phyloP scores from a whole-genome alignment of 2,329 filamentous ascomycete species.

The Neurospora crassa region DNA sequence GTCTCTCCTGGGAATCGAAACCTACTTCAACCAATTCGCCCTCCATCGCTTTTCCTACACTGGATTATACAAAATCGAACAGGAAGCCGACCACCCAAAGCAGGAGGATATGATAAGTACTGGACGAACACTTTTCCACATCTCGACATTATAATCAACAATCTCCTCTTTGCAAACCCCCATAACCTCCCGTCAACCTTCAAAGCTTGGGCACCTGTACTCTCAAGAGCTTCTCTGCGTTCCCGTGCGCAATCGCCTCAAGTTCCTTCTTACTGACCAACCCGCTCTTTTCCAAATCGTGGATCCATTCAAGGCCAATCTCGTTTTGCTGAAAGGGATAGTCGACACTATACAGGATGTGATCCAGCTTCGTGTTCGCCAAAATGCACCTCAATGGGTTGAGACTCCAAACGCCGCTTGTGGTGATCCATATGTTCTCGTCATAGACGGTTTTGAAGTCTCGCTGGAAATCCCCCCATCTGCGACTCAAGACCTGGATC shows the following conservation, averaged over 20 bases:
- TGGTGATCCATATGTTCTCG: constrained; percentile 48
- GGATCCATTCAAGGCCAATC: constrained; percentile 36
- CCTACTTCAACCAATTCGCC: no score
- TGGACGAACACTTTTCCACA: background rate
- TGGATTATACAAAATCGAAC: no score
- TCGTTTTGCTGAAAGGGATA: constrained; percentile 45
- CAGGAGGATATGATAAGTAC: no score
- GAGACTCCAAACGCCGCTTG: constrained; percentile 42
- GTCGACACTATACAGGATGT: constrained; percentile 46
- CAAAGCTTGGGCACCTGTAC: constrained; percentile 4
- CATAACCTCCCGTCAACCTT: background rate
- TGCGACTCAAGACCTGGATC: constrained; percentile 21
- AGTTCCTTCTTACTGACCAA: constrained; percentile 39
- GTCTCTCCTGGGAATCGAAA: no score
- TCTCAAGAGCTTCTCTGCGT: constrained; percentile 38
- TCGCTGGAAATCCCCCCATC: constrained; percentile 24
- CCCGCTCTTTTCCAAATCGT: constrained; percentile 37
- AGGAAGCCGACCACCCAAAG: no score
- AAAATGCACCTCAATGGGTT: constrained; percentile 35
- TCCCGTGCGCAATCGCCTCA: constrained; percentile 38
- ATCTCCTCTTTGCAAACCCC: background rate
- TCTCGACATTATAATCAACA: background rate
- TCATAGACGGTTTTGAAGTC: constrained; percentile 41
- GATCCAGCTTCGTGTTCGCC: constrained; percentile 36
- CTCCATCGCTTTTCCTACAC: no score